Percentiles rank a stretch among this genome's conserved stretches.
These are phyloP conservation scores for Tephrocybe rancida DNA, from an alignment of 768 basidiomycete species.

Conservation along the genomic window DNA sequence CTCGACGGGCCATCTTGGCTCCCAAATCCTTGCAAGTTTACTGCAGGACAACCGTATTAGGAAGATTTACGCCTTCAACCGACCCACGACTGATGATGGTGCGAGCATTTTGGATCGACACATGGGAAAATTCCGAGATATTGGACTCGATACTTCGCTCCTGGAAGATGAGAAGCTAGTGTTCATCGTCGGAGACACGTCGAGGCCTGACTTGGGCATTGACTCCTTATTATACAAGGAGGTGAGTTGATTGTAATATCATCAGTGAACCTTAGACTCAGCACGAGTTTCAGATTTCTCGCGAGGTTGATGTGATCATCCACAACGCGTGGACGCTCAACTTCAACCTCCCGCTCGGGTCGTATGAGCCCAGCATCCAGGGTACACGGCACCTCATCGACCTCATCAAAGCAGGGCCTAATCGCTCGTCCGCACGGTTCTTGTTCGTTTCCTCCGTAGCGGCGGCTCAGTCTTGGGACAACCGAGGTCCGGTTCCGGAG, in stretches of 20 bases:
- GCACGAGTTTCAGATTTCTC: background rate
- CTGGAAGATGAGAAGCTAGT: background rate
- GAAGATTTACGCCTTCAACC: slow-evolving; percentile 16
- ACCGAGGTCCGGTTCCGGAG: slow-evolving; percentile 1
- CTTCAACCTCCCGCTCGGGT: background rate
- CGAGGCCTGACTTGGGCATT: background rate
- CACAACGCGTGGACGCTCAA: slow-evolving; percentile 6
- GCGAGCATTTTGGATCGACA: background rate
- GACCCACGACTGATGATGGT: background rate
- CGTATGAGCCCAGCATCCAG: background rate
- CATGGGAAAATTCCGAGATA: background rate
- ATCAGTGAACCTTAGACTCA: background rate
- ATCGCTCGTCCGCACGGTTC: background rate
- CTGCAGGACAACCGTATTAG: slow-evolving; percentile 9
- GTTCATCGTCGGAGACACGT: background rate
- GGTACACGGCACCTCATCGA: background rate
- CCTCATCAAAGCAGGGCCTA: background rate
- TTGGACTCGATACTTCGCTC: background rate
- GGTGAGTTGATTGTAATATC: background rate
- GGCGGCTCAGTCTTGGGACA: slow-evolving; percentile 1
- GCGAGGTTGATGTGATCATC: background rate
- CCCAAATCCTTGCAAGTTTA: slow-evolving; percentile 12
- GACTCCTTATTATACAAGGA: background rate
- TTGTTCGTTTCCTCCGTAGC: slow-evolving; percentile 4
- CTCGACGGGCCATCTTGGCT: slow-evolving; percentile 18